A percentile compares a stretch with the other conserved stretches of the same genome.
phyloP scores from a whole-genome alignment of 306 rosid genomes.

The Quercus dentata region DNA sequence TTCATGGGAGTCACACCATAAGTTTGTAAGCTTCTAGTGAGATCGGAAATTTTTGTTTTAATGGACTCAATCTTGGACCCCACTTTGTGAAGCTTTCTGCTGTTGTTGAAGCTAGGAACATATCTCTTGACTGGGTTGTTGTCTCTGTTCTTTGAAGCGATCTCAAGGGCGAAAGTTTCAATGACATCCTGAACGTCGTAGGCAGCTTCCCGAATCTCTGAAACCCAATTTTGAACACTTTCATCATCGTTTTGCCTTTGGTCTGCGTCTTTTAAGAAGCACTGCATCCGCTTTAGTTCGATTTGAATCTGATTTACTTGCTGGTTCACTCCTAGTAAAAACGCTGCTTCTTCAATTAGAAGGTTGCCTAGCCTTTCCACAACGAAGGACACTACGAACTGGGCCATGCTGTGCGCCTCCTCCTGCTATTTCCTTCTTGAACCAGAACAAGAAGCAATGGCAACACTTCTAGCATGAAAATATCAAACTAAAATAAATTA shows the following conservation, averaged over 20 bases:
- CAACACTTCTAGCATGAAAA: not conserved
- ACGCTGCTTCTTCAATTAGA: slow-evolving; percentile 25
- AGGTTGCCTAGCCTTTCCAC: slow-evolving; percentile 34
- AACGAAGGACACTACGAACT: slow-evolving; percentile 36
- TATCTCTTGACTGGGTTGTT: slow-evolving; percentile 16
- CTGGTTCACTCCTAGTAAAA: slow-evolving; percentile 28
- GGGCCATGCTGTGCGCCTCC: slow-evolving; percentile 23
- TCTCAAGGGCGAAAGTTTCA: slow-evolving; percentile 37
- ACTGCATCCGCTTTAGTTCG: slow-evolving; percentile 42
- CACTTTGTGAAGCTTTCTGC: slow-evolving; percentile 14
- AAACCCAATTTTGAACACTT: slow-evolving; percentile 31
- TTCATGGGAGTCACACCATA: slow-evolving; percentile 30
- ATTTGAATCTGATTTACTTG: slow-evolving; percentile 21
- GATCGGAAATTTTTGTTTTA: slow-evolving; percentile 24
- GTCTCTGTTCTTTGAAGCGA: not conserved
- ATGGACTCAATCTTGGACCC: slow-evolving; percentile 27
- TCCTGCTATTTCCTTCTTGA: not conserved
- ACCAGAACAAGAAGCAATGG: not conserved
- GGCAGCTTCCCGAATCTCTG: slow-evolving; percentile 40
- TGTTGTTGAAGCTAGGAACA: not conserved
- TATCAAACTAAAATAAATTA: no score
- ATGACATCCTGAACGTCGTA: slow-evolving; percentile 45
- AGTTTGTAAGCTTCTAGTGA: slow-evolving; percentile 26
- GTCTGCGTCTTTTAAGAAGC: slow-evolving; percentile 49
- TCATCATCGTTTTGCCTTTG: slow-evolving; percentile 30